Conservation (phyloP, 345 rosid genomes). For the Salix suchowensis region DNA sequence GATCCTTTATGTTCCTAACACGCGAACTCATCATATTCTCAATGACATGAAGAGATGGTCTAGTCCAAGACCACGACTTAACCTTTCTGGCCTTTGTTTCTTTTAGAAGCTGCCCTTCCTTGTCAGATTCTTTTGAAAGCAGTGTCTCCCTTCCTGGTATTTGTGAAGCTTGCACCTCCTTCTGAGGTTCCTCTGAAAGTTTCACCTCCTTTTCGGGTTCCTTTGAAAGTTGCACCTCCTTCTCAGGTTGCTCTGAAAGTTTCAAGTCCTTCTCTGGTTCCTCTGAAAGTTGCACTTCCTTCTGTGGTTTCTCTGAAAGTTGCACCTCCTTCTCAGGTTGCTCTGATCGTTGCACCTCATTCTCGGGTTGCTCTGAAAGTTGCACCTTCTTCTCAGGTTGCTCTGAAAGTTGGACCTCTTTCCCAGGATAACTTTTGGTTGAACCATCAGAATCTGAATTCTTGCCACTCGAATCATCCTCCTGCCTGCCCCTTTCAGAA, state of each 20-base stretch:
- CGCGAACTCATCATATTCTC: conserved; percentile 70
- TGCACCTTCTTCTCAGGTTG: conserved; percentile 5
- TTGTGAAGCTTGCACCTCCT: conserved; percentile 3
- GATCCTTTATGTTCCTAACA: conserved; percentile 42
- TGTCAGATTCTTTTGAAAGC: conserved; percentile 14
- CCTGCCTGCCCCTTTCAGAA: conserved; percentile 14
- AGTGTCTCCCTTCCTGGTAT: conserved; percentile 3
- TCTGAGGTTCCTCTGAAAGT: background rate
- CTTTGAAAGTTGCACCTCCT: background rate
- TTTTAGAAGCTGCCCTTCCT: conserved; percentile 34
- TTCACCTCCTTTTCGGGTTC: conserved; percentile 1
- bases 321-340: background rate
- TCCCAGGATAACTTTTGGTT: conserved; percentile 19
- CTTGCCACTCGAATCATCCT: conserved; percentile 26
- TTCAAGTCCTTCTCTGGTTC: background rate
- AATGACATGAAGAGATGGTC: conserved; percentile 56
- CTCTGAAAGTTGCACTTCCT: background rate
- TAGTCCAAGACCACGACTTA: conserved; percentile 55
- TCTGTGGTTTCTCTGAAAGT: background rate
- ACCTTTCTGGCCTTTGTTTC: conserved; percentile 35
- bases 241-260: background rate
- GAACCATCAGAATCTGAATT: conserved; percentile 29
- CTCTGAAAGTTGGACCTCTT: conserved; percentile 1
- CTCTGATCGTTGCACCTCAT: conserved; percentile 5
- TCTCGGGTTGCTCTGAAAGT: background rate